A percentile compares a stretch with the other conserved stretches of the same genome.
Conservation (phyloP, 352 stramenopile genomes). For the Phytophthora melonis region DNA sequence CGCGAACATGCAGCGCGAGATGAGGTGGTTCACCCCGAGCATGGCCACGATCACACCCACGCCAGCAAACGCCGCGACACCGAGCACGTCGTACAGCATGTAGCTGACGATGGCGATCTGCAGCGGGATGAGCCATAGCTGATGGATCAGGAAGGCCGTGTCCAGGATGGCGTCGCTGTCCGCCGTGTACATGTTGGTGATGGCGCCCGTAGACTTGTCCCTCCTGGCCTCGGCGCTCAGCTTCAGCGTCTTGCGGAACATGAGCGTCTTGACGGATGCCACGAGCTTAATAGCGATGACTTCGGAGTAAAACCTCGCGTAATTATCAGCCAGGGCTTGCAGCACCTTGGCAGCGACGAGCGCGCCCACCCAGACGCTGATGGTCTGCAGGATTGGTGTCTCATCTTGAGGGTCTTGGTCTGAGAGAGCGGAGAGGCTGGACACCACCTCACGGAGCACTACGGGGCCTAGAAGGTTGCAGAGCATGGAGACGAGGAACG, state of each 20-base stretch:
- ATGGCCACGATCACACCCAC: conserved; percentile 51
- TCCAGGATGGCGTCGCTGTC: conserved; percentile 59
- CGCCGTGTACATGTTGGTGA: conserved; percentile 72
- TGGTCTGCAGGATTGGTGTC: conserved; percentile 26
- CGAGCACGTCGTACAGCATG: conserved; percentile 58
- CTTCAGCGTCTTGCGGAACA: conserved; percentile 65
- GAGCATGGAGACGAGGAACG: conserved; percentile 57
- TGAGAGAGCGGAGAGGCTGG: conserved; percentile 36
- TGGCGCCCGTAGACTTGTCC: conserved; percentile 60
- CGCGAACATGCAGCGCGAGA: conserved; percentile 45
- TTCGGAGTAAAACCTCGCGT: conserved; percentile 58
- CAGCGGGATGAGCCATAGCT: conserved; percentile 69
- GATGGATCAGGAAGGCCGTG: conserved; percentile 59
- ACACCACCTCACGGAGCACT: conserved; percentile 54
- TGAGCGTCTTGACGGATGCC: conserved; percentile 53
- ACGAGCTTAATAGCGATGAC: conserved; percentile 67
- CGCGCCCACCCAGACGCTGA: conserved; percentile 44
- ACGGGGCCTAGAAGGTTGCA: conserved; percentile 61
- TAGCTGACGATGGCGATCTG: conserved; percentile 55
- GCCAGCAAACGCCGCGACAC: conserved; percentile 46
- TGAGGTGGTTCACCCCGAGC: conserved; percentile 45
- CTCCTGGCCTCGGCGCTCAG: conserved; percentile 51
- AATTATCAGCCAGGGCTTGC: conserved; percentile 63
- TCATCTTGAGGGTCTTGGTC: conserved; percentile 26
- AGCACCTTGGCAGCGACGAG: conserved; percentile 65